Conservation (phyloP, 2,329 filamentous ascomycete genomes). For the Exophiala phaeomuriformis region DNA sequence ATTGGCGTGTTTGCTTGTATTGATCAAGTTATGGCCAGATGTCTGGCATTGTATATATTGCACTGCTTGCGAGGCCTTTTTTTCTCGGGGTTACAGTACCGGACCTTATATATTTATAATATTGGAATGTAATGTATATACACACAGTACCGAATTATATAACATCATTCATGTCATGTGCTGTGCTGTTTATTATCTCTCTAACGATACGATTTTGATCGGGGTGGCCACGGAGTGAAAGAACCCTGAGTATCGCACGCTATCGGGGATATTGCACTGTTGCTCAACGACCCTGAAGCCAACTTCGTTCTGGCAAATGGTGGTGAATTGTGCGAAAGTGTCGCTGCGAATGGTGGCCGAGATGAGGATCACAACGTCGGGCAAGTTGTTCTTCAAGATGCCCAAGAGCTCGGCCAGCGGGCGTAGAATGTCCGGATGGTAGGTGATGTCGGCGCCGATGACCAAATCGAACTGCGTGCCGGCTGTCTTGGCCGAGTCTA, state of each 20-base stretch:
- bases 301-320: constrained; percentile 43
- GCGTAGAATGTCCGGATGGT: constrained; percentile 24
- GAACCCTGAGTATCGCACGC: constrained; percentile 40
- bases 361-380: constrained; percentile 45
- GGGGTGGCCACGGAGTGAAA: constrained; percentile 35
- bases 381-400: constrained; percentile 14
- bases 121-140: too few relatives aligned
- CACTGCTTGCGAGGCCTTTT: too few relatives aligned
- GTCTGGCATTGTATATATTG: too few relatives aligned
- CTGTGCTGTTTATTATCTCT: constrained; percentile 2
- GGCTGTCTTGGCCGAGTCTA: constrained; percentile 7
- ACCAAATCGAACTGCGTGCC: constrained; percentile 14
- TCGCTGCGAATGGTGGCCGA: constrained; percentile 56
- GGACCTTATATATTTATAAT: too few relatives aligned
- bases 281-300: constrained; percentile 36
- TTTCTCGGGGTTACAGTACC: too few relatives aligned
- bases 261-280: constrained; percentile 37
- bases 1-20: too few relatives aligned
- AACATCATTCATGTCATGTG: background rate
- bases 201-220: constrained; percentile 21
- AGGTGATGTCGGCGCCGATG: constrained; percentile 26
- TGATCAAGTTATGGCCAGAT: too few relatives aligned
- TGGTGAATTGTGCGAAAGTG: constrained; percentile 53
- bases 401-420: constrained; percentile 21
- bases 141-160: too few relatives aligned